Conservation (phyloP, 2,329 filamentous ascomycete genomes). For the Chaetomiaceae sp. region DNA sequence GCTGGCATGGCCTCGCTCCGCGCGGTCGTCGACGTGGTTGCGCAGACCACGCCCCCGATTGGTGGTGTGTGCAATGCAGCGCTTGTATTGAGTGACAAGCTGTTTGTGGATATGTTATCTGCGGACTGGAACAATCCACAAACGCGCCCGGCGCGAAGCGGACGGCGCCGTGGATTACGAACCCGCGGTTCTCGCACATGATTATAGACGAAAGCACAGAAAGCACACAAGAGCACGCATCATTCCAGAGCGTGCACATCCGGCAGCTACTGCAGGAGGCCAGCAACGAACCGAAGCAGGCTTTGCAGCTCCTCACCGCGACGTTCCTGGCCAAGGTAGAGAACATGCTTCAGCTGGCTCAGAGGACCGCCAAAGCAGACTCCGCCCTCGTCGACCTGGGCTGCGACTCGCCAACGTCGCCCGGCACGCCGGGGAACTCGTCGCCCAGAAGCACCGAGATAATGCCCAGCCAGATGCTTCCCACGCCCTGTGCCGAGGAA, state of each 20-base stretch:
- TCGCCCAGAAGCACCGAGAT: not conserved
- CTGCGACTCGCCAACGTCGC: not conserved
- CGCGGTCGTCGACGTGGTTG: not conserved
- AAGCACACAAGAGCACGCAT: not conserved
- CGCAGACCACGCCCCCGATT: not conserved
- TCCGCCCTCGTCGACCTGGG: not conserved
- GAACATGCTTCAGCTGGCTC: not conserved
- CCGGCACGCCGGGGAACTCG: not conserved
- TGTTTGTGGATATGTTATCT: not conserved
- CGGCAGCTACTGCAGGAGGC: not conserved
- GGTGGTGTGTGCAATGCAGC: conserved; percentile 3
- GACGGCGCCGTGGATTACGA: not conserved
- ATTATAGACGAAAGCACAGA: not conserved
- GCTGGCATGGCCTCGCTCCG: not conserved
- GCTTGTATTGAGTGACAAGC: not conserved
- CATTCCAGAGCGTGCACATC: not conserved
- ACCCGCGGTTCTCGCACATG: not conserved
- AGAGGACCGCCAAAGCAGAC: not conserved
- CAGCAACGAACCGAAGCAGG: not conserved
- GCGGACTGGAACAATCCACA: not conserved
- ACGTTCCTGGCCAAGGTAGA: not conserved
- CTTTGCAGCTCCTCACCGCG: not conserved
- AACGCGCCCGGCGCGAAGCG: not conserved
- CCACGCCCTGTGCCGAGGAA: not conserved
- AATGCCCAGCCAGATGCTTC: not conserved